Percentiles rank a stretch among this genome's conserved stretches.
Conservation (phyloP, 768 basidiomycete species). For the Podaxis sp. region DNA sequence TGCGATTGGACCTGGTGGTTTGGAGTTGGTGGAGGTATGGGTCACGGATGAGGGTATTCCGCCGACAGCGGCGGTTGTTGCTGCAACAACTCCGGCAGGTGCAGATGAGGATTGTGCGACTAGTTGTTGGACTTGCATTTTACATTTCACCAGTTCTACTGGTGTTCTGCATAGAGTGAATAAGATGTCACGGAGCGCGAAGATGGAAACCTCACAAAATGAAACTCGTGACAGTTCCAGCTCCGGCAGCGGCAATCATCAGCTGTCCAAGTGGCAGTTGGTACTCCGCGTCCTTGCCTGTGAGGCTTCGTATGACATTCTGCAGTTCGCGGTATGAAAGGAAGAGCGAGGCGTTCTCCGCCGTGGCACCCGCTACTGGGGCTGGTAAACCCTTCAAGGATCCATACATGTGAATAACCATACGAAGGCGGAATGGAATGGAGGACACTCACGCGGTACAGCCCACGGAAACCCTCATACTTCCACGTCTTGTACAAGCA, state of each 20-base stretch:
- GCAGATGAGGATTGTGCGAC: constrained; percentile 19
- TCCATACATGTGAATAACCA: background rate
- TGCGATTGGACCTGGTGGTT: constrained; percentile 71
- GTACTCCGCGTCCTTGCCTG: constrained; percentile 27
- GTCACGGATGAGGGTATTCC: constrained; percentile 9
- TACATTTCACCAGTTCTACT: constrained; percentile 94
- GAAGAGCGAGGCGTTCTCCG: constrained; percentile 88
- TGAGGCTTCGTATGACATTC: constrained; percentile 46
- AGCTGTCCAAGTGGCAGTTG: constrained; percentile 65
- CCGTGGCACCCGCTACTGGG: constrained; percentile 89
- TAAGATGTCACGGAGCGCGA: background rate
- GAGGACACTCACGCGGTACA: constrained; percentile 72
- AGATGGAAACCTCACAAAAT: constrained; percentile 59
- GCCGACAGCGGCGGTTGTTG: constrained; percentile 17
- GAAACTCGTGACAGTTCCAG: constrained; percentile 85
- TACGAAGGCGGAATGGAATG: constrained; percentile 2
- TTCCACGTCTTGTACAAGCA: constrained; percentile 81
- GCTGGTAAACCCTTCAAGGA: constrained; percentile 77
- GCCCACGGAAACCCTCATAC: constrained; percentile 78
- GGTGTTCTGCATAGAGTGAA: constrained; percentile 63
- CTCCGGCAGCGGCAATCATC: constrained; percentile 80
- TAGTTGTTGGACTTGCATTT: constrained; percentile 77
- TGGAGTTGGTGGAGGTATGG: constrained; percentile 12
- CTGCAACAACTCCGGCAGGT: constrained; percentile 19
- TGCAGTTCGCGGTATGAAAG: constrained; percentile 81